These are phyloP conservation scores for Calonectria hawksworthii DNA, from an alignment of 2,329 filamentous ascomycete species.

Conservation along the genomic window DNA sequence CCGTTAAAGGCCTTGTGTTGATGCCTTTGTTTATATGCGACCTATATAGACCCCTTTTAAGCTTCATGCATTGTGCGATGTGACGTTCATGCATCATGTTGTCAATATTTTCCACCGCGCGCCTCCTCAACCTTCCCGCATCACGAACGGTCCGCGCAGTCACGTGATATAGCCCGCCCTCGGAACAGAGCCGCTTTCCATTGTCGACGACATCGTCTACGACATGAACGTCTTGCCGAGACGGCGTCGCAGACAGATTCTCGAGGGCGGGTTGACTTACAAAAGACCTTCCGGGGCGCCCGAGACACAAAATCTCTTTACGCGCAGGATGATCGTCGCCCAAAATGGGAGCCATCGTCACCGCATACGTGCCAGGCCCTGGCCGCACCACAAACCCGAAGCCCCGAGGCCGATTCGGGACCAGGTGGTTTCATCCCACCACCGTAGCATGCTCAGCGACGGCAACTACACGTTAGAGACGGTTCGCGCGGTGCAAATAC, in stretches of 20 bases:
- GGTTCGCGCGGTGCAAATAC: not conserved
- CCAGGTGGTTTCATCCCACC: slow-evolving; percentile 30
- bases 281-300: slow-evolving; percentile 15
- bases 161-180: slow-evolving; percentile 37
- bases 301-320: slow-evolving; percentile 28
- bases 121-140: not conserved
- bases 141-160: slow-evolving; percentile 31
- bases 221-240: slow-evolving; percentile 21
- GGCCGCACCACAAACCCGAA: slow-evolving; percentile 21
- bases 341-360: not conserved
- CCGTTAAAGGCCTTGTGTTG: not conserved
- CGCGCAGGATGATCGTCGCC: slow-evolving; percentile 14
- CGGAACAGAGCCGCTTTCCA: slow-evolving; percentile 26
- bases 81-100: slow-evolving; percentile 20
- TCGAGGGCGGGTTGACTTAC: not conserved
- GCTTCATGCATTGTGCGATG: slow-evolving; percentile 7
- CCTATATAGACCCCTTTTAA: not conserved
- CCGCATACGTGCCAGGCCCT: slow-evolving; percentile 16
- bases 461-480: not conserved
- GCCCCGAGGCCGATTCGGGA: slow-evolving; percentile 28
- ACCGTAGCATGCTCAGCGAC: slow-evolving; percentile 3
- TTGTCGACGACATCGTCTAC: slow-evolving; percentile 3
- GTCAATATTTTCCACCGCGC: slow-evolving; percentile 14
- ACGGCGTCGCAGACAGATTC: slow-evolving; percentile 32
- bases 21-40: not conserved